These are phyloP conservation scores for Sphaerulina vaccinii DNA, from an alignment of 2,329 filamentous ascomycete genomes.

Conservation along the genomic window DNA sequence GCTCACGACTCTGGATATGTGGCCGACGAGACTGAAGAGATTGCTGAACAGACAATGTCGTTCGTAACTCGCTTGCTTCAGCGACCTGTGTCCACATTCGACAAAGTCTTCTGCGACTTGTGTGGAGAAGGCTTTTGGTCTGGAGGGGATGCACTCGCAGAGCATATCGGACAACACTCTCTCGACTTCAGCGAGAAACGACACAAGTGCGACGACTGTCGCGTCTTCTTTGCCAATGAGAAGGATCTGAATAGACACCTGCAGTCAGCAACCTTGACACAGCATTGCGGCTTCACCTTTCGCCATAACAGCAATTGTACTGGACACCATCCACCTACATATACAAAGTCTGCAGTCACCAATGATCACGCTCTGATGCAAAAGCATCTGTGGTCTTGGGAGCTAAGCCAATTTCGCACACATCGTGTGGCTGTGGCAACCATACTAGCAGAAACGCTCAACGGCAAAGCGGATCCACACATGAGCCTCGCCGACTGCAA, in stretches of 20 bases:
- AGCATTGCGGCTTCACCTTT: constrained; percentile 29
- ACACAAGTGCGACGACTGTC: constrained; percentile 28
- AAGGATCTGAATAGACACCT: constrained; percentile 26
- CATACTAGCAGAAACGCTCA: constrained; percentile 20
- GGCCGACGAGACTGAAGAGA: constrained; percentile 12
- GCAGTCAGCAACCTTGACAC: constrained; percentile 24
- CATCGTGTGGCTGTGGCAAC: constrained; percentile 24
- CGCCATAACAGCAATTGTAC: constrained; percentile 22
- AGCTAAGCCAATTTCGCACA: constrained; percentile 22
- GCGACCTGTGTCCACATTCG: constrained; percentile 15
- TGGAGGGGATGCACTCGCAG: constrained; percentile 17
- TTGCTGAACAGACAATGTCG: constrained; percentile 20
- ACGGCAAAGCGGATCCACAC: constrained; percentile 12
- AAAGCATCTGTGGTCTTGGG: constrained; percentile 28
- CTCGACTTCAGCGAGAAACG: constrained; percentile 27
- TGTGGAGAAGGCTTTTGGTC: constrained; percentile 23
- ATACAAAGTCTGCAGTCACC: constrained; percentile 19
- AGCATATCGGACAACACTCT: constrained; percentile 27
- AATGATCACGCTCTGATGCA: constrained; percentile 28
- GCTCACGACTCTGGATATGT: constrained; percentile 5
- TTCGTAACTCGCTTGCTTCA: constrained; percentile 22
- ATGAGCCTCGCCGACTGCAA: constrained; percentile 24
- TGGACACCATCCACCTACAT: constrained; percentile 27
- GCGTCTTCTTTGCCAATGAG: constrained; percentile 28
- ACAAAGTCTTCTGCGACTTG: constrained; percentile 22